Conservation (phyloP, 1,284 basidiomycete species). For the Tilletia indica region DNA sequence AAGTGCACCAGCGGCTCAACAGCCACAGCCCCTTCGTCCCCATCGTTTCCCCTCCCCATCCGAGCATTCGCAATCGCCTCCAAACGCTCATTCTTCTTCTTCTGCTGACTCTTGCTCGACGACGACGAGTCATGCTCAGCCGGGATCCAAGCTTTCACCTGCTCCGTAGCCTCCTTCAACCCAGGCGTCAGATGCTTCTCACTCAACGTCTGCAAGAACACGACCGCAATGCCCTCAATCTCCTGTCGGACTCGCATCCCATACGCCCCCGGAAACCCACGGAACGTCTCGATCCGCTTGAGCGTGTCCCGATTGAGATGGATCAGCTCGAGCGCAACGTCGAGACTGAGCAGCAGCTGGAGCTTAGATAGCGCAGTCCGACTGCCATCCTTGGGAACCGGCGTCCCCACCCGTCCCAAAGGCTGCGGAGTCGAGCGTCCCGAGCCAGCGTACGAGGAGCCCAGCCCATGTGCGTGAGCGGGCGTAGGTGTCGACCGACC, state of each 20-base stretch:
- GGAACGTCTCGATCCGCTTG: conserved; percentile 87
- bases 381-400: not conserved
- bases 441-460: not conserved
- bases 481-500: conserved; percentile 3
- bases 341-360: conserved; percentile 84
- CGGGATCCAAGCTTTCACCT: conserved; percentile 77
- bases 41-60: conserved; percentile 11
- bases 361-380: conserved; percentile 64
- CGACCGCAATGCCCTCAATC: conserved; percentile 86
- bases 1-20: conserved; percentile 92
- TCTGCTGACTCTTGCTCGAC: conserved; percentile 50
- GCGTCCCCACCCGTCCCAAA: not conserved
- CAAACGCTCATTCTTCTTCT: not conserved
- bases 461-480: not conserved
- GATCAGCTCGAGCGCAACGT: conserved; percentile 85
- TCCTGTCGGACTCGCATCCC: conserved; percentile 68
- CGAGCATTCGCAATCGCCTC: conserved; percentile 15
- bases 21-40: not conserved
- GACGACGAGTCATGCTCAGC: conserved; percentile 74
- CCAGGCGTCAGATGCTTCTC: conserved; percentile 81
- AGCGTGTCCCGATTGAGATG: conserved; percentile 85
- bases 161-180: conserved; percentile 69
- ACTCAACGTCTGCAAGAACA: conserved; percentile 74
- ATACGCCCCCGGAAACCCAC: conserved; percentile 76
- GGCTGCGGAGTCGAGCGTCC: conserved; percentile 4